A percentile compares a stretch with the other conserved stretches of the same genome.
These are phyloP conservation scores for Drechslerella dactyloides DNA, from an alignment of 2,329 filamentous ascomycete species.

Conservation along the genomic window DNA sequence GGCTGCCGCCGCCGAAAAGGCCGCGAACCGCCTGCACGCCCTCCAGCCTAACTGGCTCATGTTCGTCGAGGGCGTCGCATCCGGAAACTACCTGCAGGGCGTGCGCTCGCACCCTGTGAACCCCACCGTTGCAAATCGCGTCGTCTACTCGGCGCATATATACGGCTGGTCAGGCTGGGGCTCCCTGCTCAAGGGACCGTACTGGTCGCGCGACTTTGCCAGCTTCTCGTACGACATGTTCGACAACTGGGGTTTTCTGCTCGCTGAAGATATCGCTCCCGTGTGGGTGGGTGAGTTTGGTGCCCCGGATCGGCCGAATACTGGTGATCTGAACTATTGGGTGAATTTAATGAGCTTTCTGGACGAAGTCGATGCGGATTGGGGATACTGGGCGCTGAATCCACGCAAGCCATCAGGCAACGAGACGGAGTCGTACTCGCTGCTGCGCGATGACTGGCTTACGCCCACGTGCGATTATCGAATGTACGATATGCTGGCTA, in stretches of 20 bases:
- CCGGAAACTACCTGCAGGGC: constrained; percentile 69
- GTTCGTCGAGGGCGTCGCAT: constrained; percentile 72
- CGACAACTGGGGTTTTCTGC: constrained; percentile 70
- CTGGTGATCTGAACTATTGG: constrained; percentile 71
- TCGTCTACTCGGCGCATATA: constrained; percentile 73
- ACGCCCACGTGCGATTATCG: constrained; percentile 69
- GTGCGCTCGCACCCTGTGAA: constrained; percentile 65
- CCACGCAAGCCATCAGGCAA: constrained; percentile 68
- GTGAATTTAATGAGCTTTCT: constrained; percentile 68
- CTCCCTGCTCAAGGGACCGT: constrained; percentile 64
- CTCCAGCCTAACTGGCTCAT: constrained; percentile 71
- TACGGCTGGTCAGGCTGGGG: constrained; percentile 76
- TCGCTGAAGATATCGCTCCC: constrained; percentile 65
- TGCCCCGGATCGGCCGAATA: constrained; percentile 63
- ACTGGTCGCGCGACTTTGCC: constrained; percentile 66
- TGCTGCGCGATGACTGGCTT: constrained; percentile 70
- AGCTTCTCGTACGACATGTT: constrained; percentile 70
- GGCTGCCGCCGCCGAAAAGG: constrained; percentile 69
- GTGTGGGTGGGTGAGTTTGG: constrained; percentile 75
- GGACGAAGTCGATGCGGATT: constrained; percentile 67
- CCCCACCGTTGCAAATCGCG: constrained; percentile 64
- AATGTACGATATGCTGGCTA: constrained; percentile 65
- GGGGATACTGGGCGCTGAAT: constrained; percentile 75
- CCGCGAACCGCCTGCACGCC: constrained; percentile 67
- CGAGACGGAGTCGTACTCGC: constrained; percentile 67